Conservation (phyloP, 768 basidiomycete species). For the Gymnopilus junonius region DNA sequence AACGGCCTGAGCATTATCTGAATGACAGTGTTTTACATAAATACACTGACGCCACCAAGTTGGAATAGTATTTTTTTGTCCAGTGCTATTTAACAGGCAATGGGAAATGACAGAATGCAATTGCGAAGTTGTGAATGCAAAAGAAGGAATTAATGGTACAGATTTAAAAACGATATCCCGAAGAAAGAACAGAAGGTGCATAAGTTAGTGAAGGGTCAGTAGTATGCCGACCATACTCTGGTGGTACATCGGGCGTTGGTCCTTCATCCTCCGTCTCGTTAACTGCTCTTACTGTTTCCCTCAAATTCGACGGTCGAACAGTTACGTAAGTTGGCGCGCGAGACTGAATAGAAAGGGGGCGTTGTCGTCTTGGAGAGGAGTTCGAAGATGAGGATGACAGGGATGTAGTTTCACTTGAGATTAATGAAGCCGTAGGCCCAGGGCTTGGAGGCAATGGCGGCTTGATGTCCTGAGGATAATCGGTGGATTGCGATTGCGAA, state of each 20-base stretch:
- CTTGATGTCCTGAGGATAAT: constrained; percentile 17
- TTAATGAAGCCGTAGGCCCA: neutral
- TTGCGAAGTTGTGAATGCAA: neutral
- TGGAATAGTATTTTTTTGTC: neutral
- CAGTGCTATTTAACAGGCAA: neutral
- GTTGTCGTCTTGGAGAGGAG: constrained; percentile 3
- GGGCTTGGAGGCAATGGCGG: constrained; percentile 10
- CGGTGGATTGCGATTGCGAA: neutral
- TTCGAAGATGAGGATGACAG: constrained; percentile 18
- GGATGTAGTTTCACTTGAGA: neutral
- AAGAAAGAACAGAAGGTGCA: constrained; percentile 25
- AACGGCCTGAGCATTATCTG: neutral
- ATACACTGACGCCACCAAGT: neutral
- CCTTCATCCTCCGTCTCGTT: constrained; percentile 13
- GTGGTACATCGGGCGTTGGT: constrained; percentile 17
- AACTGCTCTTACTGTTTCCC: constrained; percentile 8
- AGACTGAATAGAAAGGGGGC: constrained; percentile 17
- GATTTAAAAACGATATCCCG: constrained; percentile 22
- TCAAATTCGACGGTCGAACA: constrained; percentile 18
- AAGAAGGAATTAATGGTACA: neutral
- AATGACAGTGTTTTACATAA: neutral
- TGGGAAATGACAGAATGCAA: neutral
- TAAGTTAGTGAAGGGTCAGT: constrained; percentile 24
- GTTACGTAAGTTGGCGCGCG: constrained; percentile 24
- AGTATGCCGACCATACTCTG: constrained; percentile 25